Evolutionary conservation across 2,329 filamentous ascomycete species (phyloP).

Genomic region (Xylariaceae sp.): DNA sequence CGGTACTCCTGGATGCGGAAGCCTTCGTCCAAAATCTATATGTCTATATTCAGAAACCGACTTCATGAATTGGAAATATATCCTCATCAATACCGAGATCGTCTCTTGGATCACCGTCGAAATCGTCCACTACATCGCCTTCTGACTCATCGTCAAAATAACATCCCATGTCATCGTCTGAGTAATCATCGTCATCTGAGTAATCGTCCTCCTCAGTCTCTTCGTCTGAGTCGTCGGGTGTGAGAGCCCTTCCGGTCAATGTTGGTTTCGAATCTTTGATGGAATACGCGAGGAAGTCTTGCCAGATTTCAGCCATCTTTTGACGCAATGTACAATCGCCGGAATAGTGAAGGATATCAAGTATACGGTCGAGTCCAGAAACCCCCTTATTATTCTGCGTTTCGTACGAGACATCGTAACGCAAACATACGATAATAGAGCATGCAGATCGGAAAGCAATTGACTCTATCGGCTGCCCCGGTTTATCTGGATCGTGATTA

Average conservation of each 20-base stretch:
- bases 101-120: too few species aligned
- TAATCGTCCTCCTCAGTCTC: too few species aligned
- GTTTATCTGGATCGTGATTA: slow-evolving; percentile 3
- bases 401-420: neutral
- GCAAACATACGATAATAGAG: slow-evolving; percentile 11
- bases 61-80: too few species aligned
- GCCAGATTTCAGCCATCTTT: slow-evolving; percentile 10
- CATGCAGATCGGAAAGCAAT: slow-evolving; percentile 10
- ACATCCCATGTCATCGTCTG: too few species aligned
- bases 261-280: neutral
- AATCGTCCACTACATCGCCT: too few species aligned
- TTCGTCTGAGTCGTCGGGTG: neutral
- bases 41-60: too few species aligned
- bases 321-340: slow-evolving; percentile 12
- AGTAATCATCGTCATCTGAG: too few species aligned
- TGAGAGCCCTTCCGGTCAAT: neutral
- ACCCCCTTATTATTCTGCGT: slow-evolving; percentile 13
- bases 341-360: slow-evolving; percentile 13
- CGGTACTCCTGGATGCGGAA: too few species aligned
- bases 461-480: slow-evolving; percentile 4
- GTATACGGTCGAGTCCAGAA: slow-evolving; percentile 13
- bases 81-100: too few species aligned
- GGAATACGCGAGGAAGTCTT: neutral
- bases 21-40: too few species aligned
- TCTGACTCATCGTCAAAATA: too few species aligned